phyloP scores from a whole-genome alignment of 345 rosid species.

The Litchi chinensis region DNA sequence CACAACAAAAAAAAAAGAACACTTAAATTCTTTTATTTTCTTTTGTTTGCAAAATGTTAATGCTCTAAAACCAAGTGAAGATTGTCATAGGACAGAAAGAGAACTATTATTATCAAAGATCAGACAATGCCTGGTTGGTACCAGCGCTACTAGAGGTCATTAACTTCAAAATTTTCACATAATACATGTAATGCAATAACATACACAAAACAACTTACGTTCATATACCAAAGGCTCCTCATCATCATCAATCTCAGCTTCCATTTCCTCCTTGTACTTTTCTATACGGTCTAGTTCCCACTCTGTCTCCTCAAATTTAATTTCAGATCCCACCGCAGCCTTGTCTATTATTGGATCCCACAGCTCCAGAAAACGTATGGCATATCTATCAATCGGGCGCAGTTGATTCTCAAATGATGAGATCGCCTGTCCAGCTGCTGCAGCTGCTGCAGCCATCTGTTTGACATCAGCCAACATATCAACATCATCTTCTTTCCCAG shows the following conservation, averaged over 20 bases:
- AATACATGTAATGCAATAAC: constrained; percentile 9
- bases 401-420: constrained; percentile 83
- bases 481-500: constrained; percentile 77
- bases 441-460: constrained; percentile 95
- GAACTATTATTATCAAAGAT: constrained; percentile 12
- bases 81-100: background rate
- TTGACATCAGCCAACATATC: constrained; percentile 93
- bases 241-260: constrained; percentile 98
- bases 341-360: constrained; percentile 97
- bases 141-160: constrained; percentile 14
- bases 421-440: constrained; percentile 88
- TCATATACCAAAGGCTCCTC: constrained; percentile 98
- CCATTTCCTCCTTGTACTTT: constrained; percentile 97
- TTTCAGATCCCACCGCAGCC: constrained; percentile 70
- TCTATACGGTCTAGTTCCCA: constrained; percentile 99
- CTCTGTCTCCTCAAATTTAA: constrained; percentile 78
- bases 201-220: constrained; percentile 55
- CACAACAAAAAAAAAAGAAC: background rate
- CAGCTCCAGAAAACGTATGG: constrained; percentile 75
- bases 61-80: background rate
- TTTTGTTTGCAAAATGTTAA: background rate
- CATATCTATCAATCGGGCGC: constrained; percentile 96
- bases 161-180: constrained; percentile 2
- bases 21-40: background rate
- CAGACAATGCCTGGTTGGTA: background rate